Evolutionary conservation across 805 yeast genomes (phyloP), one percentile per base, ranked within the genome.

Genomic region (Kuraishia molischiana): DNA sequence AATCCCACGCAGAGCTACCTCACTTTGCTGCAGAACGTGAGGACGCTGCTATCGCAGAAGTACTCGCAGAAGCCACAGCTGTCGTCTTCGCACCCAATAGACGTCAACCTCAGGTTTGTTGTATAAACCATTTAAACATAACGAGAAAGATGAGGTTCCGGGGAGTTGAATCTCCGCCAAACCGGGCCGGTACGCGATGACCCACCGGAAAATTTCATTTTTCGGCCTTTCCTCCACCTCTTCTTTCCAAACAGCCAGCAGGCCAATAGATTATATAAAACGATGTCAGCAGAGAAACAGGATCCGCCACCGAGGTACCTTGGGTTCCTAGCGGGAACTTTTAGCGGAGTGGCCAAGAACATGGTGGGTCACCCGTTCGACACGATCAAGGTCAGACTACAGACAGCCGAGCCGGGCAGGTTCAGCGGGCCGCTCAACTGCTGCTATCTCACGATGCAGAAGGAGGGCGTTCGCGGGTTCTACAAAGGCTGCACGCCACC

Each of bases 401-500:
- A 86, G 50, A 79, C 86, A 1, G 74, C 80, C 6, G 77, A 86
- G 6, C 69, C 74, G 1, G 76, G 78, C 0, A 63, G 78, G 36
- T 85, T 85, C 64, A 77, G 65, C 38, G 95, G 95, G 2, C 92
- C 95, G 0, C 51, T 82, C 49, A 95, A 87, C 52, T 85, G 95
- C 56, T 77, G 84, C 3, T 47, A 66, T 49, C 77, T 82, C 52
- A 87, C 96, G 0, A 52, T 82, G 19, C 64, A 62, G 43, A 73
- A 77, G 20, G 95, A 87, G 54, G 96, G 96, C 3, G 44, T 79
- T 4, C 59, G 68, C 26, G 97, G 95, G 1, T 73, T 87, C 38
- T 87, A 85, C 54, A 77, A 86, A 47, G 97, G 97, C 0, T 85
- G 87, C 46, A 85, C 95, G 0, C 96, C 97, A 4, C 96, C 96